Percentiles rank a stretch among this genome's conserved stretches.
These are phyloP conservation scores for Aquilaria agallochum DNA, from an alignment of 441 rosid genomes.

Conservation along the genomic window DNA sequence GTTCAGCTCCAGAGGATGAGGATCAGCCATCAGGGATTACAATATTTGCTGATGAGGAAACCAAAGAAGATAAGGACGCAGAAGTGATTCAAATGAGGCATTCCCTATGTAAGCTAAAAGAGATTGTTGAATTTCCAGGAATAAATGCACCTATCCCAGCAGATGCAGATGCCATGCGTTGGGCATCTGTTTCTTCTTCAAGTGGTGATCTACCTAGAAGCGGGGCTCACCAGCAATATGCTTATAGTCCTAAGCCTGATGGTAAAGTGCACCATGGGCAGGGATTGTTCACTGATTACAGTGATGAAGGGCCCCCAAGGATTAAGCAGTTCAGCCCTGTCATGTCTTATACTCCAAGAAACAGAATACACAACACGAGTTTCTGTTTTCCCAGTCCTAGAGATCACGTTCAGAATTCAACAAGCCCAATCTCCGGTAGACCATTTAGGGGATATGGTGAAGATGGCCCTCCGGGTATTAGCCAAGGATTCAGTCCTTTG, in stretches of 20 bases:
- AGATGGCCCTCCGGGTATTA: constrained; percentile 51
- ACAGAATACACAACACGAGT: constrained; percentile 25
- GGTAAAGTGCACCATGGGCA: constrained; percentile 40
- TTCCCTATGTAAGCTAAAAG: constrained; percentile 45
- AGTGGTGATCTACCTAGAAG: constrained; percentile 31
- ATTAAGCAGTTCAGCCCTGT: constrained; percentile 32
- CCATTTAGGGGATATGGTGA: constrained; percentile 31
- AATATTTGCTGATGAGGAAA: constrained; percentile 49
- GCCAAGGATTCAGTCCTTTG: constrained; percentile 28
- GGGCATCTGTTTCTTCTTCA: constrained; percentile 48
- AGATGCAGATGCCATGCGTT: constrained; percentile 62
- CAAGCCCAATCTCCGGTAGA: constrained; percentile 29
- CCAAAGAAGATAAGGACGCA: constrained; percentile 50
- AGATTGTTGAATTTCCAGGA: constrained; percentile 75
- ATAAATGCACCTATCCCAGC: constrained; percentile 83
- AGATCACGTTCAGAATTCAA: constrained; percentile 10
- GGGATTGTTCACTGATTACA: constrained; percentile 32
- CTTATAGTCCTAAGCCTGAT: constrained; percentile 31
- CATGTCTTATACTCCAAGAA: constrained; percentile 44
- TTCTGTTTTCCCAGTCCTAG: constrained; percentile 19
- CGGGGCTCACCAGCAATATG: constrained; percentile 26
- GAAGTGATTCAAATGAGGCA: constrained; percentile 44
- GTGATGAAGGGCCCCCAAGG: constrained; percentile 52
- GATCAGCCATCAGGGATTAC: constrained; percentile 78
- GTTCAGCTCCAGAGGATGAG: constrained; percentile 55